A percentile compares a stretch with the other conserved stretches of the same genome.
These are phyloP conservation scores for Grigorovia jiainica DNA, from an alignment of 805 yeast species.

Conservation along the genomic window DNA sequence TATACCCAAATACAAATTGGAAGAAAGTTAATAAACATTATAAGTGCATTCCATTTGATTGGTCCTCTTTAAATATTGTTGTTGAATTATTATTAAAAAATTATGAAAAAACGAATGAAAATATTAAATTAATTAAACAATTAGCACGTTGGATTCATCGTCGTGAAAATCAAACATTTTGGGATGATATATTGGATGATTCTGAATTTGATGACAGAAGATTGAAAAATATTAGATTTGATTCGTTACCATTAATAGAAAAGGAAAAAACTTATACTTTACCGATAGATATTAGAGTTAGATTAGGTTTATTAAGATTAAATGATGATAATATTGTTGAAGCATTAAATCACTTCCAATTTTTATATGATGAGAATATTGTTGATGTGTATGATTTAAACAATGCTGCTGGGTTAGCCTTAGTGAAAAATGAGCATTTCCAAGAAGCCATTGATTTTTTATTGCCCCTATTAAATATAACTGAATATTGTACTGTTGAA, in stretches of 20 bases:
- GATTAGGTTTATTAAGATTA: conserved; percentile 67
- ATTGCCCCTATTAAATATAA: conserved; percentile 44
- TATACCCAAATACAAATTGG: conserved; percentile 23
- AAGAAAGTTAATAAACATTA: conserved; percentile 22
- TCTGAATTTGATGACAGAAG: conserved; percentile 77
- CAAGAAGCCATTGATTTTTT: conserved; percentile 70
- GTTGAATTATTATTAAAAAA: conserved; percentile 63
- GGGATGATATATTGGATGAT: conserved; percentile 49
- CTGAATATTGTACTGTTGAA: conserved; percentile 43
- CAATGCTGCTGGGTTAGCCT: conserved; percentile 63
- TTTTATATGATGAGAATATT: conserved; percentile 46
- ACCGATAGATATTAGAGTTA: conserved; percentile 82
- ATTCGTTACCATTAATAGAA: conserved; percentile 29
- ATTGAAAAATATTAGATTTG: conserved; percentile 36
- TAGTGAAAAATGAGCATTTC: conserved; percentile 59
- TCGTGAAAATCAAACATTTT: conserved; percentile 43
- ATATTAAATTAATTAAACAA: conserved; percentile 54
- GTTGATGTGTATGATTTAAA: conserved; percentile 63
- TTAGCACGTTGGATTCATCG: conserved; percentile 78
- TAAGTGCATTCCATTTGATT: conserved; percentile 53
- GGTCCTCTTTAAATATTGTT: conserved; percentile 82
- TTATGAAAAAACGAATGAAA: conserved; percentile 47
- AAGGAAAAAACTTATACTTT: conserved; percentile 38
- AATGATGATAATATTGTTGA: conserved; percentile 55
- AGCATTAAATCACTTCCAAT: conserved; percentile 60